Conservation (phyloP, 345 rosid species). For the Erysimum cheiranthoides region DNA sequence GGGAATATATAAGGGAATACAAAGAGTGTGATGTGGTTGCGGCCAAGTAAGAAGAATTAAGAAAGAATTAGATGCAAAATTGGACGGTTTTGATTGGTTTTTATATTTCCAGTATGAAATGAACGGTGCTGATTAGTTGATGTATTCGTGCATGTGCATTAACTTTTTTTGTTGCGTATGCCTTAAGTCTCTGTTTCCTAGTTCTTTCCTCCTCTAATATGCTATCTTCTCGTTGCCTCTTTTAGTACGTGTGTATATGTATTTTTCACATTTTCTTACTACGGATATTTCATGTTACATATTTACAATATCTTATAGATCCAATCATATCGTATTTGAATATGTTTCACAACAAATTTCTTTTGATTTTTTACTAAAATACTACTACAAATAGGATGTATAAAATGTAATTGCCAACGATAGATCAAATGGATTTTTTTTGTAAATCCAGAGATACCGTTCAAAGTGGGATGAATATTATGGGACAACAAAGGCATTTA, state of each 20-base stretch:
- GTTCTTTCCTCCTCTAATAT: neutral
- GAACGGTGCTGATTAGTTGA: constrained; percentile 18
- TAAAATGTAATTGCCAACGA: no score
- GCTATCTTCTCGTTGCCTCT: constrained; percentile 10
- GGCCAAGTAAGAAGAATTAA: constrained; percentile 25
- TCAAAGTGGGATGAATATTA: no score
- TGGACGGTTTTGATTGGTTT: constrained; percentile 26
- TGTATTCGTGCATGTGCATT: neutral
- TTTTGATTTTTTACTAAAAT: neutral
- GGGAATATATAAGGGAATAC: constrained; percentile 27
- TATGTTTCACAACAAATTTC: neutral
- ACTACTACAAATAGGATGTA: no score
- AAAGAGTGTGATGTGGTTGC: constrained; percentile 40
- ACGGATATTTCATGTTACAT: neutral
- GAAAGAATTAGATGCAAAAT: neutral
- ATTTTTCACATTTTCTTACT: neutral
- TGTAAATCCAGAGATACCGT: no score
- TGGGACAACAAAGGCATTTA: no score
- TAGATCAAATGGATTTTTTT: no score
- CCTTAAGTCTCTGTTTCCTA: constrained; percentile 16
- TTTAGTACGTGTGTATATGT: constrained; percentile 8
- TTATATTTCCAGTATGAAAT: neutral
- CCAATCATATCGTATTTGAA: constrained; percentile 1
- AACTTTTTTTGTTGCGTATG: neutral
- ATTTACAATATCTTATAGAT: neutral